Evolutionary conservation across 192 early-diverging fungal species (phyloP), one percentile per base, ranked within the genome.

Genomic region (Obelidium mucronatum): DNA sequence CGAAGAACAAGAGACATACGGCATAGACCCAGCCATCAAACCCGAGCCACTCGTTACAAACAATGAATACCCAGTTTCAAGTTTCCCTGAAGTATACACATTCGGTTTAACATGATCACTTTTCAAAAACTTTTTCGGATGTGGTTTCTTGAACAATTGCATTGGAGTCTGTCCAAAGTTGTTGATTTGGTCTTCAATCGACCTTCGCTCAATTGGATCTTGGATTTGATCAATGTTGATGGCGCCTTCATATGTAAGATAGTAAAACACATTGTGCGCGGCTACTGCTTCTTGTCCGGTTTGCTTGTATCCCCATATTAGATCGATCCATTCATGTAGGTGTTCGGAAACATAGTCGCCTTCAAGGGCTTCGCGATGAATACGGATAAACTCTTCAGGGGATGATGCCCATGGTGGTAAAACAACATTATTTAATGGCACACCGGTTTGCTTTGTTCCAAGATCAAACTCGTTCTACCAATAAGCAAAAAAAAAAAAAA

Each of bases 161-260:
- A 90, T 86, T 15, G 97, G 96, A 1, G 97, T 98, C 81, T 98
- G 97, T 4, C 97, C 97, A 91, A 98, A 98, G 83, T 98, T 95
- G 80, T 97, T 90, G 71, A 98, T 98, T 73, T 95, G 94, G 67
- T 94, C 95, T 61, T 95, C 95, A 19, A 95, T 94, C 4, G 94
- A 93, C 19, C 90, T 87, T 51, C 94, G 89, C 78, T 98, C 95
- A 33, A 97, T 84, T 2, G 94, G 92, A 78, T 98, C 96, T 39
- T 89, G 88, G 39, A 98, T 92, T 2, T 90, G 80, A 77, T 97
- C 95, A 61, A 98, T 80, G 83, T 96, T 92, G 64, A 98, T 93
- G n/a, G 94, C 95, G 4, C 94, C 94, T 75, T 98, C 97, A 73
- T 98, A 98, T 0, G 97, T 95, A 67, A 98, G 79, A 79, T 98